These are phyloP conservation scores for Neonectria neomacrospora DNA, from an alignment of 2,329 filamentous ascomycete species.

Conservation along the genomic window DNA sequence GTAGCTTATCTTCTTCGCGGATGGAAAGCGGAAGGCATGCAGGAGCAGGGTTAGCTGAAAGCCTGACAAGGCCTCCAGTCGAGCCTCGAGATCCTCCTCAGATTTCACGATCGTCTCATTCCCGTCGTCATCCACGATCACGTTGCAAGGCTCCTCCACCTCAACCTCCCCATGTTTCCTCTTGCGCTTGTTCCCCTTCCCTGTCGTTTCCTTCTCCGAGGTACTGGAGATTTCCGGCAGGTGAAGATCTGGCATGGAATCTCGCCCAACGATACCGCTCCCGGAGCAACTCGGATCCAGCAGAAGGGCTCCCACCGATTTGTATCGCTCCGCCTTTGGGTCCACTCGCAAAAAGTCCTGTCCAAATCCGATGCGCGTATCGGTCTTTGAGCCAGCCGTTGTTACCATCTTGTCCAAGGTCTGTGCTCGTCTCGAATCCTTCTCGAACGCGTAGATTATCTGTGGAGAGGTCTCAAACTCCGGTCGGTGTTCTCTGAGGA, in stretches of 20 bases:
- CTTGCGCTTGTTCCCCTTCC: conserved; percentile 53
- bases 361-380: conserved; percentile 75
- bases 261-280: conserved; percentile 90
- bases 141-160: conserved; percentile 42
- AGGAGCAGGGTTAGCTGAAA: conserved; percentile 86
- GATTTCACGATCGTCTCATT: conserved; percentile 63
- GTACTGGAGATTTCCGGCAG: conserved; percentile 57
- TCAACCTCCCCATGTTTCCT: conserved; percentile 57
- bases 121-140: conserved; percentile 68
- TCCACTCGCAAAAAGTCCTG: conserved; percentile 86
- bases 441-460: conserved; percentile 81
- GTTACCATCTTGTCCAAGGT: conserved; percentile 88
- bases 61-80: conserved; percentile 77
- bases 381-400: conserved; percentile 74
- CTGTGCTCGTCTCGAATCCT: conserved; percentile 75
- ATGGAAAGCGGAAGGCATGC: conserved; percentile 86
- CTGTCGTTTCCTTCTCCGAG: conserved; percentile 29
- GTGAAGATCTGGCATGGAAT: conserved; percentile 77
- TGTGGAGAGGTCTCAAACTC: conserved; percentile 50
- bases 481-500: conserved; percentile 63
- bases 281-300: conserved; percentile 96
- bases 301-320: conserved; percentile 80
- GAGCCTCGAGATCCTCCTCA: conserved; percentile 67
- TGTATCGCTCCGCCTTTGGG: conserved; percentile 69
- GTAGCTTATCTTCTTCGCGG: conserved; percentile 82